Base-by-base conservation (phyloP, 176 grass and related monocot genomes). In the Aegilops sharonensis region DNA sequence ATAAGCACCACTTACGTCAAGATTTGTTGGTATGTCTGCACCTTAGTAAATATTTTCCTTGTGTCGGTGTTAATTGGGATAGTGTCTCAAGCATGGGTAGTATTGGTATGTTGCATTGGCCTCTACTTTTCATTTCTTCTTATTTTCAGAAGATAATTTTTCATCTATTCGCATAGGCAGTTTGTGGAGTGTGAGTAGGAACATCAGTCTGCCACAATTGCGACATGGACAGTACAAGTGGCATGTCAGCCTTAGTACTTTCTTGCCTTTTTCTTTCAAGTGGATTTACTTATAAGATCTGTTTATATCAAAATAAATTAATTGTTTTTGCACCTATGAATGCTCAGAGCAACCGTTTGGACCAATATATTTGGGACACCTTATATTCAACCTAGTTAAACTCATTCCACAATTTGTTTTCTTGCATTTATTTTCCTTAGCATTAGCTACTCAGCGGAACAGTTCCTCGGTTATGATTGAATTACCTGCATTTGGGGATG, bases 401-500 rank as follows among this genome's bases (percentile, higher is more conserved):
- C 36, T 50, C 64, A 40, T 32, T 23, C 35, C 42, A 61, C 2
- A 43, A 60, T 81, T 42, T 64, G 39, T 35, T 13, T 68, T 21
- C 54, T 63, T 60, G 18, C 23, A 69, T 77, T 83, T 68, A 34
- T 20, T 20, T 59, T 59, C 56, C 17, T 68, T 63, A 39, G 25
- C 8, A 27, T 64, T 64, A 30, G 14, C 4, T 48, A 32, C 31
- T 43, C 5, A 78, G 39, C 2, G 1, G 64, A 81, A 72, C 0
- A 64, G 18, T 56, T 81, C 36, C 18, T 81, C 18, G 64, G 34
- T 85, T 83, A 36, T 35, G 37, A 77, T 36, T 56, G 83, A 65
- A 36, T 86, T 85, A 99, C 97, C 97, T 99, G 97, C 97, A 99
- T 85, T 93, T 97, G 45, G 94, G 97, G 45, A 99, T 87, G 77